These are phyloP conservation scores for Casuarina glauca DNA, from an alignment of 306 rosid genomes.

Conservation along the genomic window DNA sequence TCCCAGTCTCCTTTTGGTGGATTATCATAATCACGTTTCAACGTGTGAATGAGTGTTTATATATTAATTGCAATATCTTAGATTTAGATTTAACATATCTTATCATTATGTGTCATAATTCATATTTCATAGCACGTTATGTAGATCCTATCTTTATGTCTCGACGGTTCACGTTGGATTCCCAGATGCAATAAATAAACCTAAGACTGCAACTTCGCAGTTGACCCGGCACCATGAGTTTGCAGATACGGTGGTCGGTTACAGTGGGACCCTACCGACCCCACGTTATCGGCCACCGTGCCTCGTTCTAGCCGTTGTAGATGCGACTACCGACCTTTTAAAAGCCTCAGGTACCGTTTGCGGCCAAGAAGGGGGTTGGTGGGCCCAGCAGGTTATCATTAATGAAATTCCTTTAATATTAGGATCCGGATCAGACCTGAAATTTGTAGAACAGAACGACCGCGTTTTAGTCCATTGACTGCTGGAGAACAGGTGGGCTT, in stretches of 20 bases:
- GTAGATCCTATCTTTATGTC: too few relatives aligned
- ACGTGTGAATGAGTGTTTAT: too few relatives aligned
- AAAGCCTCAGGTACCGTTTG: conserved; percentile 9
- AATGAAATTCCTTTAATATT: background rate
- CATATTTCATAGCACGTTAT: too few relatives aligned
- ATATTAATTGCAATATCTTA: too few relatives aligned
- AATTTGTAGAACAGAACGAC: background rate
- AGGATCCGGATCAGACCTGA: too few relatives aligned
- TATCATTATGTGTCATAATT: too few relatives aligned
- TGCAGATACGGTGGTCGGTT: conserved; percentile 33
- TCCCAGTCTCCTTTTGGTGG: too few relatives aligned
- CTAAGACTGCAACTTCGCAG: background rate
- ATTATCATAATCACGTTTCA: too few relatives aligned
- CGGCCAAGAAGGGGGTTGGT: conserved; percentile 10
- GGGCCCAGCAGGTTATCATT: conserved; percentile 32
- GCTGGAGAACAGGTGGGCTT: background rate
- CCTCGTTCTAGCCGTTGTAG: conserved; percentile 41
- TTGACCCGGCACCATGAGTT: conserved; percentile 14
- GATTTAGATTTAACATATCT: too few relatives aligned
- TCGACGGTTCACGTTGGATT: background rate
- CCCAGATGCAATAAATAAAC: background rate
- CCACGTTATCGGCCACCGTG: background rate
- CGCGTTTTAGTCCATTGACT: background rate
- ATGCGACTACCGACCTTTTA: conserved; percentile 33
- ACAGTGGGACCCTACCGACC: background rate